phyloP scores from a whole-genome alignment of 2,329 filamentous ascomycete genomes.

The Talaromyces marneffei region DNA sequence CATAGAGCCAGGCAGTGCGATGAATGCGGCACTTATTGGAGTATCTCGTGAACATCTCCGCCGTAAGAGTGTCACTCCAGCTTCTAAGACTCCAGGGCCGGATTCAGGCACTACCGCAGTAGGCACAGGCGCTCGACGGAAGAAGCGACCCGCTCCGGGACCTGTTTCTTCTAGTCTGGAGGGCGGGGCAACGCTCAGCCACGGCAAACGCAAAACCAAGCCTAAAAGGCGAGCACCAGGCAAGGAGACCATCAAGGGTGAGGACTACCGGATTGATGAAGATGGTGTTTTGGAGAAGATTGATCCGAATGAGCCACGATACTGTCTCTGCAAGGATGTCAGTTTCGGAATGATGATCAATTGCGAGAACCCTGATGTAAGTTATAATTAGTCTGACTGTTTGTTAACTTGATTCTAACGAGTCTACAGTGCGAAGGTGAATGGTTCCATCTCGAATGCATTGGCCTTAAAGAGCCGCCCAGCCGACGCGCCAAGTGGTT shows the following conservation, averaged over 20 bases:
- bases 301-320: constrained; percentile 58
- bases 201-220: constrained; percentile 54
- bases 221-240: constrained; percentile 39
- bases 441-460: constrained; percentile 62
- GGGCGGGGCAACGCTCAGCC: constrained; percentile 57
- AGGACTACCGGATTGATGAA: constrained; percentile 42
- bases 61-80: constrained; percentile 39
- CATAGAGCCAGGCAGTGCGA: constrained; percentile 22
- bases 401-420: not conserved
- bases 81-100: constrained; percentile 35
- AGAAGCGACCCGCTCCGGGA: constrained; percentile 56
- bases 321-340: constrained; percentile 59
- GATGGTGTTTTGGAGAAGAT: constrained; percentile 47
- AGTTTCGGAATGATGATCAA: constrained; percentile 62
- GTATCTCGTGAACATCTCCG: constrained; percentile 29
- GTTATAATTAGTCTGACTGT: constrained; percentile 17
- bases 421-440: constrained; percentile 54
- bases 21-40: constrained; percentile 1
- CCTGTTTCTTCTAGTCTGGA: constrained; percentile 53
- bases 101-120: constrained; percentile 30
- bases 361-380: constrained; percentile 56
- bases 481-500: constrained; percentile 60
- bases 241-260: constrained; percentile 25
- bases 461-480: constrained; percentile 54
- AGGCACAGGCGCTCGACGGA: constrained; percentile 38